Percentiles rank a stretch among this genome's conserved stretches.
phyloP scores from a whole-genome alignment of 768 basidiomycete genomes.

The Solioccasus polychromus region DNA sequence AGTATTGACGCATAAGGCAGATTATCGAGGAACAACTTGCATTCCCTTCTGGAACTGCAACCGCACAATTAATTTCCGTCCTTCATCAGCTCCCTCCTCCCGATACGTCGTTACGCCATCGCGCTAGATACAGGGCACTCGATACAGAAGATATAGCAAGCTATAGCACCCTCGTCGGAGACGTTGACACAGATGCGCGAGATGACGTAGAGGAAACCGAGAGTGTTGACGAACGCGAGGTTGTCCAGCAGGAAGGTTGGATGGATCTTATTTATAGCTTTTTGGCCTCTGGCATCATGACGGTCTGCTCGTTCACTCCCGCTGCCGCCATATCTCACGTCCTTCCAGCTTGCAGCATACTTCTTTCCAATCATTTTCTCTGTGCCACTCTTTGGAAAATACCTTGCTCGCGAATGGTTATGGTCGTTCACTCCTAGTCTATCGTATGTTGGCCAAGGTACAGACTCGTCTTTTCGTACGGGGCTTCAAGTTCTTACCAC shows the following conservation, averaged over 20 bases:
- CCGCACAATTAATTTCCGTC: constrained; percentile 91
- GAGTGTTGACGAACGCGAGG: constrained; percentile 38
- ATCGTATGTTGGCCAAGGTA: constrained; percentile 89
- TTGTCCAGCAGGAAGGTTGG: constrained; percentile 73
- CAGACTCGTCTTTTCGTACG: neutral
- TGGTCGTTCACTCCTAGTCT: constrained; percentile 93
- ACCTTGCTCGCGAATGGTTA: constrained; percentile 83
- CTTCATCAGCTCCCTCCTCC: constrained; percentile 76
- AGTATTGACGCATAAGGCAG: constrained; percentile 35
- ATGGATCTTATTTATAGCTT: constrained; percentile 76
- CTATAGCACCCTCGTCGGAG: constrained; percentile 1
- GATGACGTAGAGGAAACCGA: constrained; percentile 30
- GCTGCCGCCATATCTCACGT: constrained; percentile 1
- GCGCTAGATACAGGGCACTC: constrained; percentile 51
- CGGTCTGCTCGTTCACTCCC: constrained; percentile 47
- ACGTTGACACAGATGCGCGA: constrained; percentile 7
- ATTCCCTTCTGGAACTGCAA: constrained; percentile 95
- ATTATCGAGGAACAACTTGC: constrained; percentile 92
- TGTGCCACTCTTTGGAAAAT: constrained; percentile 79
- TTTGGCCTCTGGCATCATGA: constrained; percentile 65
- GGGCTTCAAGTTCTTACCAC: constrained; percentile 1
- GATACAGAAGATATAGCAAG: constrained; percentile 34
- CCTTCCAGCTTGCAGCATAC: constrained; percentile 70
- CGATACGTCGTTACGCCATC: constrained; percentile 50
- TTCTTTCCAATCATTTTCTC: constrained; percentile 89